phyloP scores from a whole-genome alignment of 2,329 filamentous ascomycete species.

The Gnomoniopsis sp. region DNA sequence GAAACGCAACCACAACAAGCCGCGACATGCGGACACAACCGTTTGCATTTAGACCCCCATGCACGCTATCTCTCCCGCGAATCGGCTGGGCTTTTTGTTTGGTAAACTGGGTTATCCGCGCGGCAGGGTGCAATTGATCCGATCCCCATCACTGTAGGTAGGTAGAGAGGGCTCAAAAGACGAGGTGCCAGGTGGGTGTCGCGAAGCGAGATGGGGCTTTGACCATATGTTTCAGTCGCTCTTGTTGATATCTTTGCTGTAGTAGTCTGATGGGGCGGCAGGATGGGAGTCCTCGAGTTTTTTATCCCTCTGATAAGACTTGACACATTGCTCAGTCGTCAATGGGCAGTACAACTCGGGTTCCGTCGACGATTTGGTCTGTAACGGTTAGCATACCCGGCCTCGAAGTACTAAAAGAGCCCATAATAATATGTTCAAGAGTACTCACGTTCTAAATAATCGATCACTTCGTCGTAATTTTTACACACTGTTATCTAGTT shows the following conservation, averaged over 20 bases:
- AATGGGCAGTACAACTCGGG: constrained; percentile 16
- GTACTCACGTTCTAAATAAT: constrained; percentile 22
- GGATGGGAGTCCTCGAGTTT: background rate
- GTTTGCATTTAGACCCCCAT: background rate
- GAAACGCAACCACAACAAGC: background rate
- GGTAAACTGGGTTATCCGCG: background rate
- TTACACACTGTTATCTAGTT: constrained; percentile 22
- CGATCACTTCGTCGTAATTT: constrained; percentile 22
- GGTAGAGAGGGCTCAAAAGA: background rate
- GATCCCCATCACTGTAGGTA: too few relatives aligned
- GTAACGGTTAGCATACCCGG: background rate
- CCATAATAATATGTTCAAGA: background rate
- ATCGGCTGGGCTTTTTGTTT: background rate
- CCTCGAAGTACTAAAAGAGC: too few relatives aligned
- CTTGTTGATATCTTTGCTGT: background rate
- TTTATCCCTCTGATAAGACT: background rate
- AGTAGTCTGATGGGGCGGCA: background rate
- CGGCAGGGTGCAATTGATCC: background rate
- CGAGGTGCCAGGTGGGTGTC: background rate
- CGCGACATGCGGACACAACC: background rate
- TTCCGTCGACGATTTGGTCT: constrained; percentile 11
- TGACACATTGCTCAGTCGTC: constrained; percentile 5
- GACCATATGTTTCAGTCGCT: background rate
- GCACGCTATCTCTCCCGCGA: background rate
- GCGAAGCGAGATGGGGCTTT: too few relatives aligned